Evolutionary conservation across 1,284 basidiomycete genomes (phyloP).

Genomic region (Sparassis latifolia): DNA sequence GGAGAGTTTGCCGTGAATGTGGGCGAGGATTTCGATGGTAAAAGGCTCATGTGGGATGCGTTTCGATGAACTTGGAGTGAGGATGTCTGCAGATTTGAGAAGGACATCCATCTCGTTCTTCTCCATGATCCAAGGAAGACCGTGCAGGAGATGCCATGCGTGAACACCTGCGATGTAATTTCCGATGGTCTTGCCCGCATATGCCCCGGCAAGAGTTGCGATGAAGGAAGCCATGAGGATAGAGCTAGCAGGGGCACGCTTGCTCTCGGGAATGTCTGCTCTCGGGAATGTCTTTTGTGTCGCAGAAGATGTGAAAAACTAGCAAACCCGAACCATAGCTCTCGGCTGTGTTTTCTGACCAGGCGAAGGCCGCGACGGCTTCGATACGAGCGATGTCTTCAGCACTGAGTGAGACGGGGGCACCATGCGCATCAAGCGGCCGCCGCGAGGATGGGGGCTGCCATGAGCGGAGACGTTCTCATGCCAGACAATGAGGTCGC

Average conservation of each 20-base stretch:
- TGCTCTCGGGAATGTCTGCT: too few species aligned
- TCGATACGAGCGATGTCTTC: background rate
- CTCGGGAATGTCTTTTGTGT: background rate
- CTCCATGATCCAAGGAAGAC: background rate
- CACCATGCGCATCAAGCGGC: too few species aligned
- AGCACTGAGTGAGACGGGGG: too few species aligned
- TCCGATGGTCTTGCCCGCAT: background rate
- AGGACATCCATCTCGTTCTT: background rate
- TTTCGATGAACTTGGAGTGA: background rate
- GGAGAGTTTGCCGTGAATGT: background rate
- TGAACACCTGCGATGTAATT: background rate
- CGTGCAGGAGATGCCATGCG: background rate
- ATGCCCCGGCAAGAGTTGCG: background rate
- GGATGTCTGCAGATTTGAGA: background rate
- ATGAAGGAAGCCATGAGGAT: background rate
- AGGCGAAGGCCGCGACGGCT: background rate
- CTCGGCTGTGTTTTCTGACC: background rate
- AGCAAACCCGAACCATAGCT: background rate
- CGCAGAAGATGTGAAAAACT: background rate
- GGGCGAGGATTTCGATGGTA: background rate
- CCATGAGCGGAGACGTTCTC: background rate
- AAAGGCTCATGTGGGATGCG: background rate
- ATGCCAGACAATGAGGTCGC: background rate
- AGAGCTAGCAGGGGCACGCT: background rate
- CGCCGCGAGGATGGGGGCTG: background rate